A percentile compares a stretch with the other conserved stretches of the same genome.
These are phyloP conservation scores for Leptographium lundbergii DNA, from an alignment of 2,329 filamentous ascomycete genomes.

Conservation along the genomic window DNA sequence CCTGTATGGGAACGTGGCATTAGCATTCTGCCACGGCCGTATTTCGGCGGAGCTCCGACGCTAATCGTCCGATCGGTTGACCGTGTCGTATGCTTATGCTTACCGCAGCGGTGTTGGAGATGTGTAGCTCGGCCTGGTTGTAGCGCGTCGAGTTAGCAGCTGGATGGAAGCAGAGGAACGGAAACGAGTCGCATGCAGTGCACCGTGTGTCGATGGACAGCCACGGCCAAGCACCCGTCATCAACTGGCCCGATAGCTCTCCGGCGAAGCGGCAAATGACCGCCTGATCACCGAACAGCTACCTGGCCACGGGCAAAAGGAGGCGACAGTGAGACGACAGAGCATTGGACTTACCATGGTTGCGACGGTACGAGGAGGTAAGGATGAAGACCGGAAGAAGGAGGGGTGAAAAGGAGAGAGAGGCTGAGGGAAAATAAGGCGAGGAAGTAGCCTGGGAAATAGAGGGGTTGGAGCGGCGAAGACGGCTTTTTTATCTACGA, in stretches of 20 bases:
- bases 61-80: background rate
- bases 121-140: background rate
- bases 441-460: background rate
- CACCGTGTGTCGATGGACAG: background rate
- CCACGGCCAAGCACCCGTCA: no score
- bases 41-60: background rate
- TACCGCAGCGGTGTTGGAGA: slow-evolving; percentile 9
- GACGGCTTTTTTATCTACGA: slow-evolving; percentile 8
- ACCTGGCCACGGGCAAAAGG: no score
- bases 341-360: slow-evolving; percentile 10
- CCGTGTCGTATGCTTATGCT: background rate
- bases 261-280: background rate
- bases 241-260: background rate
- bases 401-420: background rate
- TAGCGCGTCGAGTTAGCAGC: background rate
- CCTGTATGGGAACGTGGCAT: slow-evolving; percentile 34
- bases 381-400: background rate
- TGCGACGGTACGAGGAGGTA: slow-evolving; percentile 2
- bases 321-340: background rate
- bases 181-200: background rate
- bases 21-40: slow-evolving; percentile 1
- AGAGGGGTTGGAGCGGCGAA: slow-evolving; percentile 5
- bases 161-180: background rate
- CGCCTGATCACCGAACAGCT: background rate
- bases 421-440: background rate